Evolutionary conservation across 176 grass and related monocot genomes (phyloP), one percentile per base, ranked within the genome.

Genomic region (Ananas comosus): DNA sequence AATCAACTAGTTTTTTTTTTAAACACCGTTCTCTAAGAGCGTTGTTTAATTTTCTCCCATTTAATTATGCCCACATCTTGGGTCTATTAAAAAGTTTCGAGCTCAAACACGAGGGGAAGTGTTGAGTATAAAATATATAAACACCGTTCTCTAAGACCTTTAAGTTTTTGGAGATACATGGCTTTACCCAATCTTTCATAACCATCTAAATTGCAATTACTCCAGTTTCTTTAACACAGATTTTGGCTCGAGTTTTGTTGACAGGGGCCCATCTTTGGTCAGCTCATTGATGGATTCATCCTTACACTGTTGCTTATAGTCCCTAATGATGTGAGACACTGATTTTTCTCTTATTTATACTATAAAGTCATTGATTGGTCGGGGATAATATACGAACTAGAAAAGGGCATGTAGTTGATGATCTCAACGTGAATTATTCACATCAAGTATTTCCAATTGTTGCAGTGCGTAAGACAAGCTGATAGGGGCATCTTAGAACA

Each of bases 211-310:
- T 42, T 42, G 33, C 33, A 42, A 42, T 42, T 42, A 42, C 54
- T 18, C 16, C 14, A 21, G 54, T 17, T 59, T 59, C 16, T 59
- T 17, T 59, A 17, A 18, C 54, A 59, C 54, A 21, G 54, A 59
- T 64, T 50, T 64, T 80, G 78, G 79, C 76, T 53, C 74, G 65
- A 29, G 68, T 86, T 51, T 64, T 82, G 68, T 76, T 51, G 17
- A 83, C 72, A 97, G 93, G 93, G 84, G 86, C 9, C 93, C 89
- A 68, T 88, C 89, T 79, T 90, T 97, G 77, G 83, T 92, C 57
- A 90, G 77, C 76, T 92, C 84, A 10, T 72, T 97, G 72, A 89
- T 77, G 80, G 89, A 97, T 70, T 85, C 72, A 66, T 87, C 76
- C 28, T 80, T 97, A 64, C 89, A 97, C 77, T 72, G 16, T 85